Evolutionary conservation across 176 grass and related monocot species (phyloP).

Genomic region (Puccinellia tenuiflora): DNA sequence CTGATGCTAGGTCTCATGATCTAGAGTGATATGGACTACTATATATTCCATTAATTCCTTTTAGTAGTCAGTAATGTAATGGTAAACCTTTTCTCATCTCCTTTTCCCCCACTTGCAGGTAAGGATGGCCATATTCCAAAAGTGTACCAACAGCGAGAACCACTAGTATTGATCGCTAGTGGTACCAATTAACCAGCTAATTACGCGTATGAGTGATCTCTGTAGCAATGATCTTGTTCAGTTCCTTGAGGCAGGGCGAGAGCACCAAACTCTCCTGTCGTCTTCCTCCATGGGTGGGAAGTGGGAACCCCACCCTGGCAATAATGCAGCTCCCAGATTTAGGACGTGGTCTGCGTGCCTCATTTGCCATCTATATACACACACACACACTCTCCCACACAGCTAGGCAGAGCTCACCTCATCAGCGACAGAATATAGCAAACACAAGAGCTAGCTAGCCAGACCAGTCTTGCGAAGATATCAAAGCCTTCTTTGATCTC

Average conservation of each 20-base stretch:
- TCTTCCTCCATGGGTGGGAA: constrained; percentile 4
- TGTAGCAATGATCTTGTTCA: constrained; percentile 35
- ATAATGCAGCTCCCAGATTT: constrained; percentile 42
- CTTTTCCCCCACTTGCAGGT: not conserved
- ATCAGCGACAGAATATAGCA: not conserved
- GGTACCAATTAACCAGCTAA: too few species aligned
- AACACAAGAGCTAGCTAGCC: not conserved
- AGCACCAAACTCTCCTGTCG: constrained; percentile 30
- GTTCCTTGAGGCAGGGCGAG: not conserved
- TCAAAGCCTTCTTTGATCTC: not conserved
- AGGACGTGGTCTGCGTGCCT: constrained; percentile 4
- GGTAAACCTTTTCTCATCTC: too few species aligned
- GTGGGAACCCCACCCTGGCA: not conserved
- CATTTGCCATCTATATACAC: constrained; percentile 29
- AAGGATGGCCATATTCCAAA: constrained; percentile 20
- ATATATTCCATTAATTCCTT: not conserved
- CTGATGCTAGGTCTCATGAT: not conserved
- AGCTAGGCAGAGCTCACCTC: not conserved
- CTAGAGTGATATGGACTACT: not conserved
- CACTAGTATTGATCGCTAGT: too few species aligned
- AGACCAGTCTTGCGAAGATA: not conserved
- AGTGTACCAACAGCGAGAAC: too few species aligned
- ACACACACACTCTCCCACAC: constrained; percentile 1
- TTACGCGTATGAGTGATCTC: constrained; percentile 17
- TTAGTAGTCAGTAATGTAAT: not conserved